Percentiles rank a stretch among this genome's conserved stretches.
Conservation (phyloP, 805 yeast species). For the Spathaspora girioi region DNA sequence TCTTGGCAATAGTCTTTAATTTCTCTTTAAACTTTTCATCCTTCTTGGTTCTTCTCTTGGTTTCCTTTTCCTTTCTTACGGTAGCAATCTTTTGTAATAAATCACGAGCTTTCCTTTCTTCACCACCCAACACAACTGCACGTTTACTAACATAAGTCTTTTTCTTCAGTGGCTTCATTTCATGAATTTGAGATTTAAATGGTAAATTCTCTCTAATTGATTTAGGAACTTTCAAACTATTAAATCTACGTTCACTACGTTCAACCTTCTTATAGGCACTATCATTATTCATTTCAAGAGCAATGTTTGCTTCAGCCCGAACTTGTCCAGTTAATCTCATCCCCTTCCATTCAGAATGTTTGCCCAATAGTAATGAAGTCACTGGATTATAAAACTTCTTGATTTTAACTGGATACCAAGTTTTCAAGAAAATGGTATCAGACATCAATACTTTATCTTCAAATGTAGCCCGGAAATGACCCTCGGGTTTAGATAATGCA, state of each 20-base stretch:
- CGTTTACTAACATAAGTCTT: conserved; percentile 80
- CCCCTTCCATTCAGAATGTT: conserved; percentile 91
- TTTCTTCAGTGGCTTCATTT: conserved; percentile 84
- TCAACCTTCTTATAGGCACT: conserved; percentile 68
- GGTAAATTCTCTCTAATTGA: conserved; percentile 76
- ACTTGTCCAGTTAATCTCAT: conserved; percentile 94
- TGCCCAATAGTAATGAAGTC: conserved; percentile 72
- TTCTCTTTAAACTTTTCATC: conserved; percentile 71
- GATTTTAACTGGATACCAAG: conserved; percentile 95
- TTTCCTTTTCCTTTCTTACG: conserved; percentile 79
- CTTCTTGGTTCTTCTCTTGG: conserved; percentile 70
- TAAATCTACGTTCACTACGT: conserved; percentile 79
- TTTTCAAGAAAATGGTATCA: conserved; percentile 83
- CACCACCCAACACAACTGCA: conserved; percentile 90
- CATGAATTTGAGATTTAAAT: conserved; percentile 84
- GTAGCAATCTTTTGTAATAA: conserved; percentile 85
- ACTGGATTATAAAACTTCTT: conserved; percentile 95
- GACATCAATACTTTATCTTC: conserved; percentile 92
- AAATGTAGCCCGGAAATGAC: conserved; percentile 92
- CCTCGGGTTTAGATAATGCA: conserved; percentile 91
- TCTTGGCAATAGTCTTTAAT: conserved; percentile 70
- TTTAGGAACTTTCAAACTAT: conserved; percentile 83
- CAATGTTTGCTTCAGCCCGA: conserved; percentile 67
- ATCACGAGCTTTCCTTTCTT: conserved; percentile 89
- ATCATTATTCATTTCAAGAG: conserved; percentile 55